Evolutionary conservation across 202 grass and related monocot species (phyloP), one percentile per base, ranked within the genome.

Genomic region (Bolboschoenoplectus hybrid): DNA sequence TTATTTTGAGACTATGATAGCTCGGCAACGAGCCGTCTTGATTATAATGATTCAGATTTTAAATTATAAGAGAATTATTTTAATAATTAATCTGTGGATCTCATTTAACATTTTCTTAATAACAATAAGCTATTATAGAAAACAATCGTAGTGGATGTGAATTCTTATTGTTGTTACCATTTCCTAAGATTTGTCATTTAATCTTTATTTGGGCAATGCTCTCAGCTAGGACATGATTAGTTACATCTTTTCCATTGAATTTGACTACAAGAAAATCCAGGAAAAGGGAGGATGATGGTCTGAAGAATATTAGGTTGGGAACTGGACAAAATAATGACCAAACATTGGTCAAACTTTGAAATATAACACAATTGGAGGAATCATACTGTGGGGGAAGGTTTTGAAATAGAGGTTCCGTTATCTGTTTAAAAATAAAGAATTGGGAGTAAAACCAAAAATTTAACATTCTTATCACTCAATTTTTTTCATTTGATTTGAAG

Each of bases 281-380:
- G 26, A 26, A 26, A 26, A 26, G 26, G 26, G 26, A 26, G 26
- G 26, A 26, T 26, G 26, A 53, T 36, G 1, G 47, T 20, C 1
- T 38, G 72, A 32, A 75, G 72, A 75, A 75, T 76, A 76, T 55
- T 76, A 76, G 32, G 73, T 76, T 55, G 20, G 20, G 34, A 58
- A 58, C 2, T 79, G 53, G 53, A 80, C 75, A 0, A 60, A 60
- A 6, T 58, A 38, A 74, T 35, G 75, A 60, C 13, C 14, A 79
- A 74, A 58, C 75, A 79, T 57, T 13, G 75, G 51, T 79, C 50
- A 57, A 79, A 57, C 13, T 57, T 58, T 58, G 51, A 39, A 13
- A 16, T 58, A 13, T 26, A 78, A 78, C 49, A 74, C 44, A 8
- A 11, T 26, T 26, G 7, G 3, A 26, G 70, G 70, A 74, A 74